Base-by-base conservation (phyloP, 2,329 filamentous ascomycete genomes). In the Botryotinia narcissicola region DNA sequence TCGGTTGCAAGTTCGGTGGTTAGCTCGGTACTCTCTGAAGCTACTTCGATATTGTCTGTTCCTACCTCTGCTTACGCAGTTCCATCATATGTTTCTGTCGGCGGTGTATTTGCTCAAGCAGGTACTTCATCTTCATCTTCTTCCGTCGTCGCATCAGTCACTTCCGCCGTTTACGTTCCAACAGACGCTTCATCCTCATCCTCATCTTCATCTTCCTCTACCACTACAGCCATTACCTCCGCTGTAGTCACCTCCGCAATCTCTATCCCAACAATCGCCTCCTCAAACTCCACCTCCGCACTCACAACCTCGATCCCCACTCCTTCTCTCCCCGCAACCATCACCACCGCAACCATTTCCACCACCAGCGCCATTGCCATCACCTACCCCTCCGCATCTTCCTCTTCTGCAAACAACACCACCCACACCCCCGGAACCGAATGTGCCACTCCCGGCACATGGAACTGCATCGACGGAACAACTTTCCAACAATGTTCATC, bases 401-500 rank as follows among this genome's bases (percentile, higher is more conserved):
- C 60, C 12, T 44, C 64, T 7, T 46, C 73, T 1, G n/a, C 68
- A 22, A 54, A 44, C 16, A 61, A 44, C n/a, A 32, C 25, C 12
- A 73, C 72, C 18, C 71, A 73, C 60, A 51, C 67, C 5, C 51
- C 85, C 0, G 86, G 86, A 54, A 78, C 83, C 18, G 79, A 83
- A 0, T 88, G 86, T 80, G 76, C 81, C 78, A 76, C 81, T 8
- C 84, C 87, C 48, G 86, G 86, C 0, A 77, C 79, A 10, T 88
- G 85, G 85, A 87, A 87, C 81, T 88, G 87, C 74, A 80, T 87
- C 4, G 80, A 78, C 0, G 85, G 86, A 20, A 81, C 76, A 1
- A 82, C 82, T 0, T 88, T 84, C 84, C 86, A 88, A 79, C 86
- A 86, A 40, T 88, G 87, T 73, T 86, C 83, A 12, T 84, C 83